Percentiles rank a stretch among this genome's conserved stretches.
Conservation (phyloP, 345 rosid species). For the Carallia pectinifolia region DNA sequence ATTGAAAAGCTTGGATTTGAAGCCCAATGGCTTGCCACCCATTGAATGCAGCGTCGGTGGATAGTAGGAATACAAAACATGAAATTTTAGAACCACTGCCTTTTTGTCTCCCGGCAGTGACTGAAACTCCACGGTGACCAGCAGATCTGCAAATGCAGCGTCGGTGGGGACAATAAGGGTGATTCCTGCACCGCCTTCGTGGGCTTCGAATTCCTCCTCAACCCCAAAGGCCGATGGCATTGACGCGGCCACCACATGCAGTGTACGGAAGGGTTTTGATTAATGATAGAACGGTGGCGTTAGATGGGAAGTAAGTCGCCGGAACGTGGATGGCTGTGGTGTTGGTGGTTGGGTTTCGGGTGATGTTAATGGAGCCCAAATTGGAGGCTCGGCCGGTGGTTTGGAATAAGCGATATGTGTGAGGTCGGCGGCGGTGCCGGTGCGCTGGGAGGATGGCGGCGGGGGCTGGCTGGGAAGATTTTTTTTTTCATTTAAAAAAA, state of each 20-base stretch:
- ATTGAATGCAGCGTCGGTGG: conserved; percentile 80
- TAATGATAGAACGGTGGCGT: conserved; percentile 58
- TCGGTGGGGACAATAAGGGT: conserved; percentile 89
- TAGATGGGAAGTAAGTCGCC: conserved; percentile 41
- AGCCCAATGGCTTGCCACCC: neutral
- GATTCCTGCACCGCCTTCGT: conserved; percentile 87
- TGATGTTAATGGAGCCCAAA: conserved; percentile 74
- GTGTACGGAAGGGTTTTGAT: conserved; percentile 56
- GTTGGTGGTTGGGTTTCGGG: conserved; percentile 50
- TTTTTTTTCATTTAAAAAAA: no score
- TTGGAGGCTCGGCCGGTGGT: conserved; percentile 71
- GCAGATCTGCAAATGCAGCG: conserved; percentile 68
- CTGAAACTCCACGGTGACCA: conserved; percentile 53
- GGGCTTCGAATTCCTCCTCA: conserved; percentile 62
- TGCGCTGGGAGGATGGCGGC: no score
- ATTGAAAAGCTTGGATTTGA: no score
- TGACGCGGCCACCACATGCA: conserved; percentile 69
- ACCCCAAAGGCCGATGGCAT: conserved; percentile 82
- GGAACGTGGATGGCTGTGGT: conserved; percentile 52
- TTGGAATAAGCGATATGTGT: conserved; percentile 53
- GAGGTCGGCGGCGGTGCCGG: conserved; percentile 38
- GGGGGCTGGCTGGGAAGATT: no score
- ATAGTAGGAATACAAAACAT: conserved; percentile 86
- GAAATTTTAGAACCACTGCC: conserved; percentile 67
- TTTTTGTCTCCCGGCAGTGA: conserved; percentile 72